phyloP scores from a whole-genome alignment of 1,284 basidiomycete species.

The Kalmanozyma brasiliensis region DNA sequence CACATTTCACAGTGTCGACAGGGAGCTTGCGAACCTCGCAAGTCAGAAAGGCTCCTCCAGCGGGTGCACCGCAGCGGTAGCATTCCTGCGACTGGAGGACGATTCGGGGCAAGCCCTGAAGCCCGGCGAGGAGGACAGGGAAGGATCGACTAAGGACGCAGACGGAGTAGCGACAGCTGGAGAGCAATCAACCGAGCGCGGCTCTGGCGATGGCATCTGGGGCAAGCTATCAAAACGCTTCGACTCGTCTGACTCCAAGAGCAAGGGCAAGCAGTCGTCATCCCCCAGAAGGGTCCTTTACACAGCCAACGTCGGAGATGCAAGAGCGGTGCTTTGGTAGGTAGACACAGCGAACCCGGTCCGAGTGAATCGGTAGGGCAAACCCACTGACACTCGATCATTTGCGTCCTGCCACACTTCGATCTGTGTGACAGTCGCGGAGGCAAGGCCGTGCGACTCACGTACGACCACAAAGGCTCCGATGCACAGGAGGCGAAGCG shows the following conservation, averaged over 20 bases:
- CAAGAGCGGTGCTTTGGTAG: constrained; percentile 82
- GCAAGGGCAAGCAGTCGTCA: constrained; percentile 4
- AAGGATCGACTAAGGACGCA: not conserved
- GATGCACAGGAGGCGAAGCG: constrained; percentile 97
- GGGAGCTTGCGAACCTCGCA: constrained; percentile 80
- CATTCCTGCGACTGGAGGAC: constrained; percentile 93
- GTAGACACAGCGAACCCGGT: constrained; percentile 7
- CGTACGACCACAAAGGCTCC: constrained; percentile 98
- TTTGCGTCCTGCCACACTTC: not conserved
- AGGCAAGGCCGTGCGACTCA: constrained; percentile 90
- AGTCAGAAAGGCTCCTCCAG: constrained; percentile 91
- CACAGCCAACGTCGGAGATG: constrained; percentile 95
- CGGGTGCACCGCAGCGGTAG: constrained; percentile 97
- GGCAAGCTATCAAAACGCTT: constrained; percentile 33
- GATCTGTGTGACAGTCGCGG: constrained; percentile 71
- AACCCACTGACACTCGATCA: not conserved
- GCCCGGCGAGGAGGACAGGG: constrained; percentile 1
- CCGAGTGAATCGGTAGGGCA: not conserved
- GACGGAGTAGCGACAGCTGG: constrained; percentile 2
- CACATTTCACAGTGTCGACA: constrained; percentile 92
- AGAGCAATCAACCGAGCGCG: constrained; percentile 6
- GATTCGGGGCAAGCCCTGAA: constrained; percentile 66
- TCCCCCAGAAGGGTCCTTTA: constrained; percentile 82
- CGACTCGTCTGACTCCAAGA: constrained; percentile 26
- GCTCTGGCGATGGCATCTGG: constrained; percentile 32